These are phyloP conservation scores for Lachnellula subtilissima DNA, from an alignment of 2,329 filamentous ascomycete genomes.

Conservation along the genomic window DNA sequence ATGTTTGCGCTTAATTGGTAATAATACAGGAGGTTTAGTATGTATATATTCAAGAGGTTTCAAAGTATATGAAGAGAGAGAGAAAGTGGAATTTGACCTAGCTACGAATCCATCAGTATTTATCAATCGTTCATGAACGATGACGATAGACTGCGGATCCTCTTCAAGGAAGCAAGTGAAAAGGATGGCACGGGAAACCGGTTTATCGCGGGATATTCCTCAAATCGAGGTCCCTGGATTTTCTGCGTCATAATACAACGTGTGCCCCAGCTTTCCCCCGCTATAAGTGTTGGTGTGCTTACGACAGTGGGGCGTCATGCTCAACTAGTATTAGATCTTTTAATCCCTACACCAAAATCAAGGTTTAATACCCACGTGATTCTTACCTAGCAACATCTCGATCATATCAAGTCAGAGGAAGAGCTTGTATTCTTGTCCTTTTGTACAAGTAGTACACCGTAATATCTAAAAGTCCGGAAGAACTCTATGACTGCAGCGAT, in stretches of 20 bases:
- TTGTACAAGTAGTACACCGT: too few species aligned
- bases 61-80: neutral
- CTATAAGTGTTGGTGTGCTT: conserved; percentile 17
- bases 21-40: neutral
- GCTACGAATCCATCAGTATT: neutral
- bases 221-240: conserved; percentile 9
- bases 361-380: neutral
- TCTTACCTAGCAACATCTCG: too few species aligned
- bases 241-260: neutral
- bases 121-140: neutral
- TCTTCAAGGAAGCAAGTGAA: conserved; percentile 6
- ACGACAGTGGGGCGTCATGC: conserved; percentile 5
- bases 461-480: too few species aligned
- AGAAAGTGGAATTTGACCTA: neutral
- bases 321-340: neutral
- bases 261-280: neutral
- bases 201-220: conserved; percentile 6
- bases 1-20: neutral
- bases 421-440: too few species aligned
- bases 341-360: neutral
- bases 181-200: conserved; percentile 36
- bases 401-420: too few species aligned
- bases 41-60: neutral
- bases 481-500: too few species aligned
- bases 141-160: neutral